phyloP scores from a whole-genome alignment of 768 basidiomycete species.

The Podaxis sp. region DNA sequence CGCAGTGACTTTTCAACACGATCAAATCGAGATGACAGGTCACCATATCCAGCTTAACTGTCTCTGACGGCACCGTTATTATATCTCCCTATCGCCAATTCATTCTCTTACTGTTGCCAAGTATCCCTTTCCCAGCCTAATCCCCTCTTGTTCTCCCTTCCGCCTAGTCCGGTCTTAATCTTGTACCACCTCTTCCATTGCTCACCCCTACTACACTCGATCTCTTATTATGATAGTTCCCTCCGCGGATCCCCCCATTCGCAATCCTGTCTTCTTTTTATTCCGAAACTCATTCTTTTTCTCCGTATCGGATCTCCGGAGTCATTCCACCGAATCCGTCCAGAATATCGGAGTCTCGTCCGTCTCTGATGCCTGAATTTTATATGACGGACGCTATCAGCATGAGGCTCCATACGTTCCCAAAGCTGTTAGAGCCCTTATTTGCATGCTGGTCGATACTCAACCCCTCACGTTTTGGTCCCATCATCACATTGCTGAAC shows the following conservation, averaged over 20 bases:
- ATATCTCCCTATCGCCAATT: slow-evolving; percentile 7
- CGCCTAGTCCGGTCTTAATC: slow-evolving; percentile 6
- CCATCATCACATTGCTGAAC: slow-evolving; percentile 3
- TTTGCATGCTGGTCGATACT: not conserved
- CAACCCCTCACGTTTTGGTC: not conserved
- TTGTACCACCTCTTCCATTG: not conserved
- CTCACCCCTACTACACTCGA: not conserved
- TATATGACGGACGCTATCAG: not conserved
- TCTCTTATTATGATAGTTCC: not conserved
- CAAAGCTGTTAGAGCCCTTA: not conserved
- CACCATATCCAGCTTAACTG: slow-evolving; percentile 11
- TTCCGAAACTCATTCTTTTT: not conserved
- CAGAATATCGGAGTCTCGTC: not conserved
- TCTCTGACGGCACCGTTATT: slow-evolving; percentile 16
- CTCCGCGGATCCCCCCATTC: not conserved
- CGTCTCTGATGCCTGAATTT: not conserved
- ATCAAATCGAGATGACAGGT: slow-evolving; percentile 14
- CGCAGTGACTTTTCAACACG: not conserved
- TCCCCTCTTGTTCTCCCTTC: slow-evolving; percentile 10
- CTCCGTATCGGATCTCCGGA: slow-evolving; percentile 1
- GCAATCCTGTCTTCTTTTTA: not conserved
- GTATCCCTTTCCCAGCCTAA: slow-evolving; percentile 10
- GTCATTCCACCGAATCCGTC: not conserved
- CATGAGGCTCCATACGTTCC: not conserved
- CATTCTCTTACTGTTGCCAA: slow-evolving; percentile 11